Conservation (phyloP, 768 basidiomycete species). For the Trametes maxima region DNA sequence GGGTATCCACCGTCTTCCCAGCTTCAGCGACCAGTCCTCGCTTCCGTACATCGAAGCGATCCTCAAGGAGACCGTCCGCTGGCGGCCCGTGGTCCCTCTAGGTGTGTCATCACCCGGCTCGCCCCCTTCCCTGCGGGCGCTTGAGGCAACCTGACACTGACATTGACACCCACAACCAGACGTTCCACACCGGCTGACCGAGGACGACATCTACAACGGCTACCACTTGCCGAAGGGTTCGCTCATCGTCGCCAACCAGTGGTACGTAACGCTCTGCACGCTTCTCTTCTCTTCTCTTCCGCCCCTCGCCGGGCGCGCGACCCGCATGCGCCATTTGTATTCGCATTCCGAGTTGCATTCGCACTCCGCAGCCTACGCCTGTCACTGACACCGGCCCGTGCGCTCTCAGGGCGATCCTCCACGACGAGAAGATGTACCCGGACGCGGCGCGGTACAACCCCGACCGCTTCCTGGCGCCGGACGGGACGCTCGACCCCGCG, state of each 20-base stretch:
- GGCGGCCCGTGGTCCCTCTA: constrained; percentile 39
- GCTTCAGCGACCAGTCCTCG: constrained; percentile 25
- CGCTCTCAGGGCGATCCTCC: constrained; percentile 40
- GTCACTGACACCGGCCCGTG: background rate
- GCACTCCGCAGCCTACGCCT: background rate
- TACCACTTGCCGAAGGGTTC: constrained; percentile 27
- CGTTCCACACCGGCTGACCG: constrained; percentile 25
- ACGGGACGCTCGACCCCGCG: constrained; percentile 38
- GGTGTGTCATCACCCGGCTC: constrained; percentile 21
- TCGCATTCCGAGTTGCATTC: too few species aligned
- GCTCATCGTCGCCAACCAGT: constrained; percentile 15
- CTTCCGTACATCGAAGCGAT: constrained; percentile 32
- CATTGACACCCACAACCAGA: constrained; percentile 8
- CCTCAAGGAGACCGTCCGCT: constrained; percentile 34
- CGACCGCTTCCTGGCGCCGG: constrained; percentile 40
- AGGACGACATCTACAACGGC: constrained; percentile 30
- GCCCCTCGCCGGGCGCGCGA: background rate
- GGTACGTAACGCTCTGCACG: constrained; percentile 6
- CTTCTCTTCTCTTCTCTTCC: background rate
- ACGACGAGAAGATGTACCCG: constrained; percentile 39
- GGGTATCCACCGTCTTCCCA: constrained; percentile 30
- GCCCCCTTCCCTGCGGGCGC: too few species aligned
- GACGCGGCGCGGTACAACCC: constrained; percentile 41
- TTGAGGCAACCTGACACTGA: background rate
- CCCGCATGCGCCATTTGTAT: background rate